Evolutionary conservation across 148 eudicot genomes (phyloP).

Genomic region (Hydrangea macrophylla): DNA sequence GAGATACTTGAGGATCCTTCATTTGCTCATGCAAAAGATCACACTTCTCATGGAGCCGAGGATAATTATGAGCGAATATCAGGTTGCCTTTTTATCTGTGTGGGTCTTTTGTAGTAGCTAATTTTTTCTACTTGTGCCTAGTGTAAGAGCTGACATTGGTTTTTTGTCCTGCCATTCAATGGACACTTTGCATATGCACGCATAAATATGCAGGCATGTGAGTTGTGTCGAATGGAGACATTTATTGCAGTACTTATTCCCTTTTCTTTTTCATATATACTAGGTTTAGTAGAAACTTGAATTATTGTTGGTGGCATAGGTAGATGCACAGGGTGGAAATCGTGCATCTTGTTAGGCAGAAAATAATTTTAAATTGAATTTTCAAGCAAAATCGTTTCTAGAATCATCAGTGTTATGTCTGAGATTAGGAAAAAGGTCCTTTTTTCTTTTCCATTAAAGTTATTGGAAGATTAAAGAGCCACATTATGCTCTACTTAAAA

Average conservation of each 20-base stretch:
- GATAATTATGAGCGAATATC: conserved; percentile 29
- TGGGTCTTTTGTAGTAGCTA: background rate
- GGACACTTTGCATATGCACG: background rate
- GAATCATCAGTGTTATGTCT: too few species aligned
- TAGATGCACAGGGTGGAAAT: too few species aligned
- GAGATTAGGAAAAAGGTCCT: too few species aligned
- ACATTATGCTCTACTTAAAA: too few species aligned
- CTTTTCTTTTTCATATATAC: background rate
- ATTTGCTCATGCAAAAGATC: conserved; percentile 7
- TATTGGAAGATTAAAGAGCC: too few species aligned
- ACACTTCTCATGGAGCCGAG: conserved; percentile 14
- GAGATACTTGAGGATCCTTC: conserved; percentile 20
- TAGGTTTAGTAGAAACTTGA: too few species aligned
- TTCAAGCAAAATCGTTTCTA: too few species aligned
- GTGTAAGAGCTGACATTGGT: background rate
- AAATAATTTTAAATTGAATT: too few species aligned
- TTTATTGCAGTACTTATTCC: background rate
- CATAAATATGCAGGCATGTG: background rate
- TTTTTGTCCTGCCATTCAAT: background rate
- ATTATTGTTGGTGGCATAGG: too few species aligned
- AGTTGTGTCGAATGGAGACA: background rate
- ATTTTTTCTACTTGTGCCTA: background rate
- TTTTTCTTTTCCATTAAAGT: too few species aligned
- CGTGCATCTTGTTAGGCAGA: too few species aligned
- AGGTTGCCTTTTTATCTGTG: conserved; percentile 24